Conservation (phyloP, 2,329 filamentous ascomycete species). For the Cucurbitaria berberidis region DNA sequence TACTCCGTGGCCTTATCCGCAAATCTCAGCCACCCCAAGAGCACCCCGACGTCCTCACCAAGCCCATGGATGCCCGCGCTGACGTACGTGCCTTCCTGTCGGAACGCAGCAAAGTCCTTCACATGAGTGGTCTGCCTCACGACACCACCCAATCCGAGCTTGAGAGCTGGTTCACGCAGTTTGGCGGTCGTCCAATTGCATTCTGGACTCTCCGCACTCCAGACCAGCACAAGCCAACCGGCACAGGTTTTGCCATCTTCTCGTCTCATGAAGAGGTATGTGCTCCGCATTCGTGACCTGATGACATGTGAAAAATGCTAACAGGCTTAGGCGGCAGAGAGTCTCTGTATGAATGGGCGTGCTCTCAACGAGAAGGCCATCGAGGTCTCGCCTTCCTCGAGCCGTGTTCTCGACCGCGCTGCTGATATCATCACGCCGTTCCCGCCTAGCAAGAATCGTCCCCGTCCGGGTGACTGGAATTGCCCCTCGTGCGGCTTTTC, state of each 20-base stretch:
- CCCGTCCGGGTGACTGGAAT: constrained; percentile 97
- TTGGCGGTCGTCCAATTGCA: constrained; percentile 94
- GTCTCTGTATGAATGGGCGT: constrained; percentile 98
- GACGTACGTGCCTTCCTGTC: constrained; percentile 96
- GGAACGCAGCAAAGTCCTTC: constrained; percentile 95
- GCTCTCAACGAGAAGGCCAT: constrained; percentile 99
- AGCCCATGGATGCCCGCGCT: constrained; percentile 94
- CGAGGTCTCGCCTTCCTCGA: constrained; percentile 97
- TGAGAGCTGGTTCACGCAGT: constrained; percentile 99
- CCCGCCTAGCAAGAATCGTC: constrained; percentile 97
- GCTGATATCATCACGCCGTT: constrained; percentile 96
- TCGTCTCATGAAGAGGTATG: constrained; percentile 98
- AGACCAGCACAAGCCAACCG: constrained; percentile 99
- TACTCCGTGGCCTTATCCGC: constrained; percentile 88
- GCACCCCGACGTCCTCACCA: constrained; percentile 90
- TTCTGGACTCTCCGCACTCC: constrained; percentile 99
- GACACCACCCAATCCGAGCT: constrained; percentile 98
- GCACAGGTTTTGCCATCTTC: constrained; percentile 96
- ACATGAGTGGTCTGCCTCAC: constrained; percentile 96
- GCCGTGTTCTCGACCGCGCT: constrained; percentile 91
- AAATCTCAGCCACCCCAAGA: constrained; percentile 95
- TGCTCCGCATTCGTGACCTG: neutral
- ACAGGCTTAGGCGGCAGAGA: constrained; percentile 80
- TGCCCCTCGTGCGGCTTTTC: constrained; percentile 98
- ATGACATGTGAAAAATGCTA: constrained; percentile 8